These are phyloP conservation scores for Saccharomycopsis lassenensis DNA, from an alignment of 805 yeast species.

Conservation along the genomic window DNA sequence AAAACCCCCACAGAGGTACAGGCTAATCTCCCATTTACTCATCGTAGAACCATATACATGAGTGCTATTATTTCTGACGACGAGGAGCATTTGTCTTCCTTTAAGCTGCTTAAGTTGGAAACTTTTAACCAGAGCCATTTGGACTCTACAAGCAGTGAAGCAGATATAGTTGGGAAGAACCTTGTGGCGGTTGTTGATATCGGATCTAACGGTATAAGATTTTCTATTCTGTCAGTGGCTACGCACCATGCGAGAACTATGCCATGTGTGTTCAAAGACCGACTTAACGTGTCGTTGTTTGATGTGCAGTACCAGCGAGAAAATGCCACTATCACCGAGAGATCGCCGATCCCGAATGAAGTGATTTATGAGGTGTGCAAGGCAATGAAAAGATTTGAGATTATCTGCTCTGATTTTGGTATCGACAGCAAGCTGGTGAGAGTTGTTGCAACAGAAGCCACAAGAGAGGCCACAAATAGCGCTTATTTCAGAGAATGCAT, in stretches of 20 bases:
- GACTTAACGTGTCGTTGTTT: slow-evolving; percentile 58
- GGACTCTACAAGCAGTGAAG: slow-evolving; percentile 28
- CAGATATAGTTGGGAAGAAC: slow-evolving; percentile 47
- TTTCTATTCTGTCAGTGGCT: slow-evolving; percentile 60
- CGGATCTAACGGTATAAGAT: slow-evolving; percentile 66
- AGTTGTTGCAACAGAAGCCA: slow-evolving; percentile 68
- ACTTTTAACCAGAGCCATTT: background rate
- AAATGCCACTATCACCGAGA: slow-evolving; percentile 23
- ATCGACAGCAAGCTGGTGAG: slow-evolving; percentile 48
- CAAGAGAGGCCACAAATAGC: slow-evolving; percentile 57
- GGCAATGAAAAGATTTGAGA: slow-evolving; percentile 56
- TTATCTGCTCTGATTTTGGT: slow-evolving; percentile 66
- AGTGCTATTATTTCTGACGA: slow-evolving; percentile 14
- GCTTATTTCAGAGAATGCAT: slow-evolving; percentile 47
- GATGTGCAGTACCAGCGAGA: slow-evolving; percentile 43
- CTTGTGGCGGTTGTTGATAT: slow-evolving; percentile 62
- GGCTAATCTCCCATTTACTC: no score
- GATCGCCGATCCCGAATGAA: slow-evolving; percentile 45
- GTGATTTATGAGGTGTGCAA: slow-evolving; percentile 48
- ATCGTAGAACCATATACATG: background rate
- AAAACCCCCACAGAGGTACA: no score
- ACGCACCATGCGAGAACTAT: slow-evolving; percentile 62
- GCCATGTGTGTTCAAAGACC: slow-evolving; percentile 70
- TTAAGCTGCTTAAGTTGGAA: background rate
- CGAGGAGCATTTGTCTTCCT: slow-evolving; percentile 7